A percentile compares a stretch with the other conserved stretches of the same genome.
Evolutionary conservation across 441 rosid species (phyloP).

Genomic region (Pelargonium myrrhifolium): DNA sequence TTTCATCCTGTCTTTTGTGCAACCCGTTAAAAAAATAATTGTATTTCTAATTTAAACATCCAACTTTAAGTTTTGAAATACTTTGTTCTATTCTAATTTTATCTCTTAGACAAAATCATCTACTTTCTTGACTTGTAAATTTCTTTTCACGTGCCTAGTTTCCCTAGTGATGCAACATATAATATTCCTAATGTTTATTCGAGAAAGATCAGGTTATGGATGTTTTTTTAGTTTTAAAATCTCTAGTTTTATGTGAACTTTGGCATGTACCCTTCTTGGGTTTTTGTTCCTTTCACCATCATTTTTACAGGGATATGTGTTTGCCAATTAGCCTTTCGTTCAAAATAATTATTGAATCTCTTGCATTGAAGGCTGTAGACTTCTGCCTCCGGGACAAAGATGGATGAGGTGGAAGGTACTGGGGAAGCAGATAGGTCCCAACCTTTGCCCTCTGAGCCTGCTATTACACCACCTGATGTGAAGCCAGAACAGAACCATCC

Average conservation of each 20-base stretch:
- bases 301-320: not conserved
- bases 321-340: not conserved
- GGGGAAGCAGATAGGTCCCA: slow-evolving; percentile 24
- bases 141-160: not conserved
- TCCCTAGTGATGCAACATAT: not conserved
- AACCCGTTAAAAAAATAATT: not conserved
- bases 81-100: not conserved
- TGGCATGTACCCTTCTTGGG: not conserved
- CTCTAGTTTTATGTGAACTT: not conserved
- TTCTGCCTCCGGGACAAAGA: slow-evolving; percentile 20
- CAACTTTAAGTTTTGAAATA: not conserved
- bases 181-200: not conserved
- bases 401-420: slow-evolving; percentile 33
- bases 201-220: not conserved
- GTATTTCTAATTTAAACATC: not conserved
- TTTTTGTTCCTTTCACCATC: not conserved
- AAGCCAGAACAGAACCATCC: slow-evolving; percentile 31
- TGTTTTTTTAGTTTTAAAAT: not conserved
- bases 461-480: slow-evolving; percentile 21
- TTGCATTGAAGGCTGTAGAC: slow-evolving; percentile 12
- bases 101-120: not conserved
- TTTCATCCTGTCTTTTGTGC: not conserved
- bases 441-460: slow-evolving; percentile 26
- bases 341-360: slow-evolving; percentile 5
- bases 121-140: not conserved